A percentile compares a stretch with the other conserved stretches of the same genome.
Conservation (phyloP, 2,329 filamentous ascomycete genomes). For the Hypoxylon sp. region DNA sequence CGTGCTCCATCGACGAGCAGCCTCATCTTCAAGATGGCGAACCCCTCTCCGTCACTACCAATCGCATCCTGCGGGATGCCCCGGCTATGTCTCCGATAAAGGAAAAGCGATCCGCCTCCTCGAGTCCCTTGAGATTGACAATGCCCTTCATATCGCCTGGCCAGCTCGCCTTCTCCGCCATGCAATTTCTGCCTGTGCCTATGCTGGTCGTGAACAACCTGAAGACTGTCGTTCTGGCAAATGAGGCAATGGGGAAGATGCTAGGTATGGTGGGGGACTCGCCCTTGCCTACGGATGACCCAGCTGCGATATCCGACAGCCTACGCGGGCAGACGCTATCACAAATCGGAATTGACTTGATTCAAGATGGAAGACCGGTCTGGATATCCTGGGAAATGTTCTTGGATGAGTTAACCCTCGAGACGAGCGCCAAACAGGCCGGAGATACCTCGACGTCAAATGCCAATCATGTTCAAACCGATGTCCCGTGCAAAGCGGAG, state of each 20-base stretch:
- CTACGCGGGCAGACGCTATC: constrained; percentile 72
- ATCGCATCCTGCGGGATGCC: constrained; percentile 24
- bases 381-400: constrained; percentile 69
- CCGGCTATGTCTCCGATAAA: constrained; percentile 25
- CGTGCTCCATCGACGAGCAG: constrained; percentile 16
- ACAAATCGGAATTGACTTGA: constrained; percentile 76
- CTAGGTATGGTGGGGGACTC: constrained; percentile 64
- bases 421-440: constrained; percentile 48
- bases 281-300: constrained; percentile 51
- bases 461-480: constrained; percentile 38
- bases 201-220: constrained; percentile 71
- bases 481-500: constrained; percentile 51
- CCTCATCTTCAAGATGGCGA: constrained; percentile 21
- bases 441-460: constrained; percentile 19
- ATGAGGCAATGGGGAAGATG: constrained; percentile 77
- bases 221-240: constrained; percentile 77
- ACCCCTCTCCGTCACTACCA: constrained; percentile 14
- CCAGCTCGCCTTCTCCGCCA: constrained; percentile 70
- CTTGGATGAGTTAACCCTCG: constrained; percentile 60
- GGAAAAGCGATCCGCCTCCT: constrained; percentile 41
- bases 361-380: constrained; percentile 70
- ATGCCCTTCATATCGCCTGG: constrained; percentile 60
- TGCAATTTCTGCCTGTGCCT: constrained; percentile 79
- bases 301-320: constrained; percentile 61
- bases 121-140: constrained; percentile 50